Evolutionary conservation across 2,329 filamentous ascomycete genomes (phyloP).

Genomic region (Pezicula radicicola): DNA sequence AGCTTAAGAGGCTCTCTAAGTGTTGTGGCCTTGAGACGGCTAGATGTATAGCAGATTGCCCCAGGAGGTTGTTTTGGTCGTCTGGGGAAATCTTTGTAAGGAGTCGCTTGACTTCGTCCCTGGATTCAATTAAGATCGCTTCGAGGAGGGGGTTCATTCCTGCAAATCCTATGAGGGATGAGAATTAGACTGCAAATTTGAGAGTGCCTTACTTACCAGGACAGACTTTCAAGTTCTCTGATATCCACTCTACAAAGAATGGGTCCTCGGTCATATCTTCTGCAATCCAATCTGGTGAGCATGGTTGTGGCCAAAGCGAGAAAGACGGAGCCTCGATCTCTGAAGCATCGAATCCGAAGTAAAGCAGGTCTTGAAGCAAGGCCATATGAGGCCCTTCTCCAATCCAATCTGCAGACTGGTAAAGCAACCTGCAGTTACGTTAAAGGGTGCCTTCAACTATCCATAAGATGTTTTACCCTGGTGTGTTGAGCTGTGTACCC

Average conservation of each 20-base stretch:
- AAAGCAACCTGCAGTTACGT: not conserved
- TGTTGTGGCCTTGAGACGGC: slow-evolving; percentile 5
- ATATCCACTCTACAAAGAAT: slow-evolving; percentile 5
- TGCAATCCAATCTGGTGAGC: not conserved
- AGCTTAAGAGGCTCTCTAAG: not conserved
- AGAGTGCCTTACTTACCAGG: slow-evolving; percentile 2
- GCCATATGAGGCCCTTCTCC: not conserved
- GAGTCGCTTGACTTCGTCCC: not conserved
- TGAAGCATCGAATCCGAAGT: slow-evolving; percentile 1
- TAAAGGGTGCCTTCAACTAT: not conserved
- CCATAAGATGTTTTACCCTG: not conserved
- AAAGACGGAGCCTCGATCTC: not conserved
- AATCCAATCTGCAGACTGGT: not conserved
- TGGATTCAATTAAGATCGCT: slow-evolving; percentile 1
- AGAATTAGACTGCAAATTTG: not conserved
- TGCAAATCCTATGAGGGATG: slow-evolving; percentile 1
- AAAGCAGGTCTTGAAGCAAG: not conserved
- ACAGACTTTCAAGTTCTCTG: slow-evolving; percentile 1
- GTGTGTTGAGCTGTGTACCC: slow-evolving; percentile 2
- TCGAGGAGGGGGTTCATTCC: slow-evolving; percentile 2
- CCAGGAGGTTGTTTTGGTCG: slow-evolving; percentile 3
- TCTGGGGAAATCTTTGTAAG: not conserved
- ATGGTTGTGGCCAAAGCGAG: not conserved
- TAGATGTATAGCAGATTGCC: slow-evolving; percentile 4
- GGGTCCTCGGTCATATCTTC: not conserved